Conservation (phyloP, 352 stramenopile genomes). For the Phytophthora lateralis region DNA sequence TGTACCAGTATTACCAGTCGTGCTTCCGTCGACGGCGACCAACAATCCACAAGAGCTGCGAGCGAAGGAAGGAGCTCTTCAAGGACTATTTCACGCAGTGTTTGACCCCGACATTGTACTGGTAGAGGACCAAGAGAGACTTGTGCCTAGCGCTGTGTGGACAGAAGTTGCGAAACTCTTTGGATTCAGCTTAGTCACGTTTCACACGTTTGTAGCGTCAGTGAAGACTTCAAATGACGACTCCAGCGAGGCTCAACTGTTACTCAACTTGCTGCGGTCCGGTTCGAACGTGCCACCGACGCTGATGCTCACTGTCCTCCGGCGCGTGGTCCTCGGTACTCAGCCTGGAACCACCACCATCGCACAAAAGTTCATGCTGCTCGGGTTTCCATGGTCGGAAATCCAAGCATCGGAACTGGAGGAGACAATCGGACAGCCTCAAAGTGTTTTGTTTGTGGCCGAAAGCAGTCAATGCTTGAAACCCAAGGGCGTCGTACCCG, state of each 20-base stretch:
- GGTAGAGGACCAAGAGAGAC: constrained; percentile 27
- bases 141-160: constrained; percentile 9
- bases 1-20: constrained; percentile 20
- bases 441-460: constrained; percentile 20
- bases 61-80: constrained; percentile 8
- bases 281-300: constrained; percentile 26
- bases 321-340: constrained; percentile 24
- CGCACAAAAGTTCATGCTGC: constrained; percentile 48
- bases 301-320: constrained; percentile 37
- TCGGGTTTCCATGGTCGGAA: constrained; percentile 46
- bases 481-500: neutral
- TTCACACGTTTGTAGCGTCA: constrained; percentile 28
- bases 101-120: constrained; percentile 46
- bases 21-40: neutral
- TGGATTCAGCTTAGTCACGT: constrained; percentile 32
- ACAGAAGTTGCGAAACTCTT: constrained; percentile 23
- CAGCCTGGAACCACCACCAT: constrained; percentile 4
- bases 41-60: neutral
- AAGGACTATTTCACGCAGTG: constrained; percentile 31
- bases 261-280: constrained; percentile 35
- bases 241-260: constrained; percentile 26
- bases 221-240: constrained; percentile 30
- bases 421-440: constrained; percentile 25
- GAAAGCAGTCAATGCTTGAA: constrained; percentile 5
- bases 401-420: constrained; percentile 39